A percentile compares a stretch with the other conserved stretches of the same genome.
Conservation (phyloP, 352 stramenopile species). For the Phytophthora hybrid region DNA sequence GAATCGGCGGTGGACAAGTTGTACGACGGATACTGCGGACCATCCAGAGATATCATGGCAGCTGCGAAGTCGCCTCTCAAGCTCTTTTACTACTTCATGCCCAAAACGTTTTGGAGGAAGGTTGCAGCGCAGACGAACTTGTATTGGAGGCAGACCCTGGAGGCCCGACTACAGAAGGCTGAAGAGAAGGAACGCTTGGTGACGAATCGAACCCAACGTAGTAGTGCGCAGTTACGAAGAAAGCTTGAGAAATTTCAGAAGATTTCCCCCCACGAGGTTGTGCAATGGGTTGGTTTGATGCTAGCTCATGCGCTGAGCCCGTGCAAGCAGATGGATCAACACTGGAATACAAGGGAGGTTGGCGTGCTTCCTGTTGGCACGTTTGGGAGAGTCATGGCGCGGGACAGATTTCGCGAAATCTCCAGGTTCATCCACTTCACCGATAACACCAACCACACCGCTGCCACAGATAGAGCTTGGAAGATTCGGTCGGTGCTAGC, state of each 20-base stretch:
- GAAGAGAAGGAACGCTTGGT: background rate
- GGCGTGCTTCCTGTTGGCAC: background rate
- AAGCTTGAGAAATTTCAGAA: background rate
- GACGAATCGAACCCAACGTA: background rate
- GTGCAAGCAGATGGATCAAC: background rate
- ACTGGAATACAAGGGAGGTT: background rate
- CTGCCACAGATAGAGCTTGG: background rate
- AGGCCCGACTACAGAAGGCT: background rate
- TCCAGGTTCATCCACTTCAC: background rate
- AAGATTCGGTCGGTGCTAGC: background rate
- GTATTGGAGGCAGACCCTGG: constrained; percentile 11
- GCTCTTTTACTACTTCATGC: constrained; percentile 27
- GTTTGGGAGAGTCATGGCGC: background rate
- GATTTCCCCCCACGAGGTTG: background rate
- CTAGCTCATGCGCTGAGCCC: background rate
- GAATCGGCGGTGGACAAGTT: background rate
- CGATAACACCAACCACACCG: background rate
- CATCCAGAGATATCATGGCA: background rate
- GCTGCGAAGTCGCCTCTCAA: background rate
- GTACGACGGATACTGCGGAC: constrained; percentile 11
- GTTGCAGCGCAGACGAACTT: constrained; percentile 5
- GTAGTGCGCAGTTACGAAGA: background rate
- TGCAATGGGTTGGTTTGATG: background rate
- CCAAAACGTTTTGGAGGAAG: constrained; percentile 15
- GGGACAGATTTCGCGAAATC: background rate